These are phyloP conservation scores for Zygosaccharomyces bailii DNA, from an alignment of 805 yeast genomes.

Conservation along the genomic window DNA sequence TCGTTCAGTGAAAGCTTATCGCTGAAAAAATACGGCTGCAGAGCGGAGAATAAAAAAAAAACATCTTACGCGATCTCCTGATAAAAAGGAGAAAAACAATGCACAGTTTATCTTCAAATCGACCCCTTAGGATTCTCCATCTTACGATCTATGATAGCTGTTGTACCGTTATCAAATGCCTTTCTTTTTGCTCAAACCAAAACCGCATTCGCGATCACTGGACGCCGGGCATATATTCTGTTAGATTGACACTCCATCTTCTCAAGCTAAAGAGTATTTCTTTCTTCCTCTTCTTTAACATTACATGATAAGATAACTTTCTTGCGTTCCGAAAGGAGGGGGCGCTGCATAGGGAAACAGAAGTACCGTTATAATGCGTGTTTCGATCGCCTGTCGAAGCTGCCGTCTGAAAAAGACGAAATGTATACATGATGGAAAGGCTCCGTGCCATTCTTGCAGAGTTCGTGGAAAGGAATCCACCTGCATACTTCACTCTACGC, in stretches of 20 bases:
- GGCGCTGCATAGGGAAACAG: no score
- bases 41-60: no score
- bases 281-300: neutral
- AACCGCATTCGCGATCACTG: neutral
- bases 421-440: slow-evolving; percentile 2
- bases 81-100: neutral
- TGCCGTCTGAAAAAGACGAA: slow-evolving; percentile 6
- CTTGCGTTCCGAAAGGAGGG: no score
- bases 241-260: no score
- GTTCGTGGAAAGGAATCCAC: neutral
- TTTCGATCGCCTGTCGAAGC: slow-evolving; percentile 5
- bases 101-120: neutral
- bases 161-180: neutral
- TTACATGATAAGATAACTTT: no score
- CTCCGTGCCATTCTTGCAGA: slow-evolving; percentile 4
- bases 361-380: neutral
- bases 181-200: neutral
- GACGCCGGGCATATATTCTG: neutral
- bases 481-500: slow-evolving; percentile 4
- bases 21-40: neutral
- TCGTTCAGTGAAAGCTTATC: no score
- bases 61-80: neutral
- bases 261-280: neutral
- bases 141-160: neutral
- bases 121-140: neutral